Percentiles rank a stretch among this genome's conserved stretches.
phyloP scores from a whole-genome alignment of 768 basidiomycete species.

The Candolleomyces efflorescens region DNA sequence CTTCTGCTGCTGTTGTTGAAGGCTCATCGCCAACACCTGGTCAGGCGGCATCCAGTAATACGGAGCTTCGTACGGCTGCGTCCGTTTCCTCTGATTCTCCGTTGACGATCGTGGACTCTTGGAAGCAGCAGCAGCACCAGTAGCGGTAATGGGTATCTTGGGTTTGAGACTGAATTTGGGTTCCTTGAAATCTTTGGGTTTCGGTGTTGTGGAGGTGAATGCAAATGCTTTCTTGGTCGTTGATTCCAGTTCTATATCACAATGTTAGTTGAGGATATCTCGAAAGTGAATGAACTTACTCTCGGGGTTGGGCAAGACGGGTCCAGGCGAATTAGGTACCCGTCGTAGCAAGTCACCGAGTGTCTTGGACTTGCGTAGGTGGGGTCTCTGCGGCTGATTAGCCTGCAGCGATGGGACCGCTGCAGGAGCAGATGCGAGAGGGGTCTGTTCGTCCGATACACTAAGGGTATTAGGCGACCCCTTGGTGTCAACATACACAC shows the following conservation, averaged over 20 bases:
- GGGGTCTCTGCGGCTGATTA: neutral
- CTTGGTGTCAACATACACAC: neutral
- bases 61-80: constrained; percentile 61
- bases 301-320: neutral
- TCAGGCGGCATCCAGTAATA: constrained; percentile 55
- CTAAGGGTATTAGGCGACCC: neutral
- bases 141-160: neutral
- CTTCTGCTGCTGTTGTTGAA: neutral
- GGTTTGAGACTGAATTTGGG: neutral
- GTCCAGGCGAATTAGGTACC: constrained; percentile 2
- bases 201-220: neutral
- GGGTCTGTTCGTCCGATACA: neutral
- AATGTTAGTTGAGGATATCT: neutral
- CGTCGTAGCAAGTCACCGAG: constrained; percentile 1
- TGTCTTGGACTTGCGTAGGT: constrained; percentile 1
- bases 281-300: constrained; percentile 1
- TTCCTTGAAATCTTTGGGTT: neutral
- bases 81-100: constrained; percentile 22
- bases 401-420: neutral
- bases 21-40: constrained; percentile 9
- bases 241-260: neutral
- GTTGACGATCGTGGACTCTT: neutral
- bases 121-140: no score
- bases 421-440: neutral
- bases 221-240: constrained; percentile 8